Conservation (phyloP, 176 grass and related monocot species). For the Melocanna baccifera region DNA sequence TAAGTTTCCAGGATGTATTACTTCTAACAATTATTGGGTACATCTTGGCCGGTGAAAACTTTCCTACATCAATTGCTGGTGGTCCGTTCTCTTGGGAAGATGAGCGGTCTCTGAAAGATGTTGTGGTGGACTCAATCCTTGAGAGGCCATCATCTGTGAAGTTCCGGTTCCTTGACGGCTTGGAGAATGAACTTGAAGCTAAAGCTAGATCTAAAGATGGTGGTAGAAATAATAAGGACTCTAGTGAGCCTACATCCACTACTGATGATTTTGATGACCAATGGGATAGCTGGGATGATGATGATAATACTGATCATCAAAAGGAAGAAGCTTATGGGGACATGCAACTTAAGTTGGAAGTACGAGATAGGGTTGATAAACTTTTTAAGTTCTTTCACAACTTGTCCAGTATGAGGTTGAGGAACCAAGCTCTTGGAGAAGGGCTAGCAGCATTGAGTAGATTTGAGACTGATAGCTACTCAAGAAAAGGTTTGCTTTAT, state of each 20-base stretch:
- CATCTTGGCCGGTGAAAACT: slow-evolving; percentile 91
- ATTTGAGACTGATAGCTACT: slow-evolving; percentile 69
- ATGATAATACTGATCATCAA: slow-evolving; percentile 62
- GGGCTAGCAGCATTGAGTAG: slow-evolving; percentile 57
- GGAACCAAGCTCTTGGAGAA: slow-evolving; percentile 73
- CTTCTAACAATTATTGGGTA: slow-evolving; percentile 85
- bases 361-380: slow-evolving; percentile 87
- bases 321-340: slow-evolving; percentile 63
- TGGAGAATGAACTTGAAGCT: slow-evolving; percentile 72
- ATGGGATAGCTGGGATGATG: slow-evolving; percentile 91
- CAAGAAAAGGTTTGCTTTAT: slow-evolving; percentile 82
- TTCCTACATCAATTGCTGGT: slow-evolving; percentile 76
- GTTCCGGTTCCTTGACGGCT: slow-evolving; percentile 64
- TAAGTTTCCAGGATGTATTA: slow-evolving; percentile 83
- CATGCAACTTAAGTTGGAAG: slow-evolving; percentile 89
- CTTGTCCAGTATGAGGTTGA: slow-evolving; percentile 73
- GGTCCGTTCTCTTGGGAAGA: slow-evolving; percentile 98
- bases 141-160: slow-evolving; percentile 71
- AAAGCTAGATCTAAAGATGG: slow-evolving; percentile 56
- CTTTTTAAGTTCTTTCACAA: slow-evolving; percentile 86
- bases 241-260: slow-evolving; percentile 41
- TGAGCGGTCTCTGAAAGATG: slow-evolving; percentile 86
- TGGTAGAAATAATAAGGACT: slow-evolving; percentile 36
- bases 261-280: slow-evolving; percentile 91
- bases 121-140: slow-evolving; percentile 81